Base-by-base conservation (phyloP, 1,284 basidiomycete species). In the Filobasidium uniguttulatum region DNA sequence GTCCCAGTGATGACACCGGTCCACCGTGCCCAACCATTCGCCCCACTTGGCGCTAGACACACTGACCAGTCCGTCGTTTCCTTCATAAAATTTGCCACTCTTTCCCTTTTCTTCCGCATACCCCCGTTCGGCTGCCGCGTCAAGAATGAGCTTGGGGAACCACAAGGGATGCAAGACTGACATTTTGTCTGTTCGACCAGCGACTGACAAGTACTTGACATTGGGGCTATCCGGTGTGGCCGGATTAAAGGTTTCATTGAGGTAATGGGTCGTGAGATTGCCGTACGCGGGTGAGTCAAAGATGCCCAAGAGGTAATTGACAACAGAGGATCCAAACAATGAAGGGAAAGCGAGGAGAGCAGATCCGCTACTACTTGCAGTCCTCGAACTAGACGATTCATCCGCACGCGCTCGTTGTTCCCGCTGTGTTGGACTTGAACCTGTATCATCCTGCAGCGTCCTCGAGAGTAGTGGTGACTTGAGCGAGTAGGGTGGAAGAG, bases 261-360 rank as follows among this genome's bases (percentile, higher is more conserved):
- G 76, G 67, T 85, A 97, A 8, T 77, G 68, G 1, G 91, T 86
- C 5, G 87, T 93, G 37, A 98, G 77, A 68, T 97, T 96, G 14
- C 86, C 82, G 65, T 98, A 99, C 0, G 94, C 94, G 0, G 94
- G 94, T 1, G 90, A 91, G 72, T 99, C 94, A 59, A 98, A 77
- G 49, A 93, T 72, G 48, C 84, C 84, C n/a, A 98, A 77, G 34
- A 98, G 75, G 59, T 90, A 80, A 1, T 83, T 83, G 7, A 87
- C 87, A 62, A 97, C 56, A 5, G 62, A 61, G 1, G 64, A 60
- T 4, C 68, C 63, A 35, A 67, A 63, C 14, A 58, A 56, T 5
- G 59, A 56, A 14, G 55, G 48, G 36, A 50, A 49, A 28, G 40
- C 50, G 17, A 48, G 43, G 10, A 56, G 37, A 20, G 44, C 29